These are phyloP conservation scores for Penicillium sumatraense DNA, from an alignment of 2,329 filamentous ascomycete genomes.

Conservation along the genomic window DNA sequence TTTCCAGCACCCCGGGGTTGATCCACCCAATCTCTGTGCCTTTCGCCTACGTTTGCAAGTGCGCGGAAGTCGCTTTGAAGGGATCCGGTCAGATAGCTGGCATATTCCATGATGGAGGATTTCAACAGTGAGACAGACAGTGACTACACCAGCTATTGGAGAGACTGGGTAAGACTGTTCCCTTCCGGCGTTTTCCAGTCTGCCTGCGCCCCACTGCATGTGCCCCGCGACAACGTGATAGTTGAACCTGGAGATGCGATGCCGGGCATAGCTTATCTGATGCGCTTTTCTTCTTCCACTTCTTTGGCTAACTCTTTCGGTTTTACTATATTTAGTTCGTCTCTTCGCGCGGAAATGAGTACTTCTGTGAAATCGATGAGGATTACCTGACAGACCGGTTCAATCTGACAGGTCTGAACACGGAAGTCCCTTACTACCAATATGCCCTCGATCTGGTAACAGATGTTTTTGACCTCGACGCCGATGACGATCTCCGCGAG, in stretches of 20 bases:
- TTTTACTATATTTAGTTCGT: conserved; percentile 83
- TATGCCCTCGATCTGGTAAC: conserved; percentile 97
- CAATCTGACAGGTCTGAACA: conserved; percentile 95
- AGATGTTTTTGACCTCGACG: conserved; percentile 97
- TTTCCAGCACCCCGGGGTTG: conserved; percentile 20
- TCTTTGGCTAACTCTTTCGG: conserved; percentile 16
- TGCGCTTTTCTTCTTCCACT: too few species aligned
- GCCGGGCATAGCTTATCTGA: not conserved
- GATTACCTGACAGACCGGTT: conserved; percentile 98
- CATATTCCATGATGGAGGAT: conserved; percentile 75
- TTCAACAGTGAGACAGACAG: conserved; percentile 97
- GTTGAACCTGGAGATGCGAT: not conserved
- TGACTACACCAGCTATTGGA: conserved; percentile 99
- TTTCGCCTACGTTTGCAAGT: conserved; percentile 17
- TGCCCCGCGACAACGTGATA: conserved; percentile 9
- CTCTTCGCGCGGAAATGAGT: conserved; percentile 95
- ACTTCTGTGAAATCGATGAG: conserved; percentile 99
- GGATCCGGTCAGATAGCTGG: conserved; percentile 13
- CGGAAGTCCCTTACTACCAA: conserved; percentile 98
- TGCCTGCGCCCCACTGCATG: not conserved
- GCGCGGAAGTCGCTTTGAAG: conserved; percentile 12
- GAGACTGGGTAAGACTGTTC: conserved; percentile 86
- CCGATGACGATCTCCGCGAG: conserved; percentile 97
- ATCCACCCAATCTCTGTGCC: conserved; percentile 24
- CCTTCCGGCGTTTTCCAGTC: conserved; percentile 10